Conservation (phyloP, 352 stramenopile species). For the Globisporangium uncinulatum region DNA sequence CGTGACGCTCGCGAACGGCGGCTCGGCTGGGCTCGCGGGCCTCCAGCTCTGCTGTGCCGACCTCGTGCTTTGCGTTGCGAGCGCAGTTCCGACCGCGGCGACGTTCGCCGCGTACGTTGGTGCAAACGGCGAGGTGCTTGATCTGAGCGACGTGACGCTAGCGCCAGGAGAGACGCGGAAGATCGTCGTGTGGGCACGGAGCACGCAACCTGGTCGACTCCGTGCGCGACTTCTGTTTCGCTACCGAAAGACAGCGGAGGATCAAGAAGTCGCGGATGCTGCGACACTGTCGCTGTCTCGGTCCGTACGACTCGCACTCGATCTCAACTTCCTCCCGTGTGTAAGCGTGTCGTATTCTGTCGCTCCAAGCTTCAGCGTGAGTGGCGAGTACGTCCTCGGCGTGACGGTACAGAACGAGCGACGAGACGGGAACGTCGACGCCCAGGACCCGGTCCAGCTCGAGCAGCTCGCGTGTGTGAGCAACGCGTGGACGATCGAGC, state of each 20-base stretch:
- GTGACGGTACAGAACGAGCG: constrained; percentile 61
- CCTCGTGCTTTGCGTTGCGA: constrained; percentile 47
- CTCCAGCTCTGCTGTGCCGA: constrained; percentile 68
- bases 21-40: constrained; percentile 36
- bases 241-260: constrained; percentile 32
- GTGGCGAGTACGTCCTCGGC: constrained; percentile 68
- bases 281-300: constrained; percentile 20
- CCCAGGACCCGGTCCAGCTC: constrained; percentile 33
- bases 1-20: constrained; percentile 49
- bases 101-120: constrained; percentile 51
- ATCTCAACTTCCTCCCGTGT: constrained; percentile 50
- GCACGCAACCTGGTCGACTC: constrained; percentile 29
- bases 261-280: background rate
- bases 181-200: constrained; percentile 51
- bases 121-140: constrained; percentile 53
- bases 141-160: constrained; percentile 46
- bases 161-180: constrained; percentile 41
- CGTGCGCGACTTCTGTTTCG: constrained; percentile 59
- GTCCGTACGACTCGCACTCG: constrained; percentile 51
- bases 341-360: constrained; percentile 62
- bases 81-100: background rate
- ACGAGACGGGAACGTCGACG: constrained; percentile 15
- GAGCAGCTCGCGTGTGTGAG: constrained; percentile 62
- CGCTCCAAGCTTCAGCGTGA: constrained; percentile 55
- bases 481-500: constrained; percentile 50